A percentile compares a stretch with the other conserved stretches of the same genome.
Conservation (phyloP, 2,329 filamentous ascomycete genomes). For the Epichloe typhina region DNA sequence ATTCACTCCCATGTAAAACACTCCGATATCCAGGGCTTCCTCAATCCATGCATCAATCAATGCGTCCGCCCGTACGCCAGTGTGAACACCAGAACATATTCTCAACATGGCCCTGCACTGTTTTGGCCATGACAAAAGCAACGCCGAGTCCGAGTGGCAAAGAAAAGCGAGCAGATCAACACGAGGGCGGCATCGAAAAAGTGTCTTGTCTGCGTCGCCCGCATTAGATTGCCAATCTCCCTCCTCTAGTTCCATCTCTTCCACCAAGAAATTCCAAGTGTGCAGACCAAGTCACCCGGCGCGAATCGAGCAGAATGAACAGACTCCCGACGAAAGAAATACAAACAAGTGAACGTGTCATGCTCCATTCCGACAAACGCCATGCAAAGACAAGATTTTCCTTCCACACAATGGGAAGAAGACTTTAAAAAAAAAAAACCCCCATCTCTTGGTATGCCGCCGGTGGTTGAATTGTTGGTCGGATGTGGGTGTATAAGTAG, state of each 20-base stretch:
- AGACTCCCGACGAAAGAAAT: conserved; percentile 7
- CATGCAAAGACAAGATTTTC: conserved; percentile 18
- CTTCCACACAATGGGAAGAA: conserved; percentile 7
- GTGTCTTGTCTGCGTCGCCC: background rate
- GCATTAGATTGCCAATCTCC: background rate
- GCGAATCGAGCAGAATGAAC: conserved; percentile 9
- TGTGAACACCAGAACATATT: conserved; percentile 16
- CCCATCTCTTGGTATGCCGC: conserved; percentile 4
- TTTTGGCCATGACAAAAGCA: background rate
- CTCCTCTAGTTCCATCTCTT: background rate
- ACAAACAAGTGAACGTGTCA: conserved; percentile 11
- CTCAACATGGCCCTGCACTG: background rate
- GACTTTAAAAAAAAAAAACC: conserved; percentile 9
- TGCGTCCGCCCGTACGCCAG: conserved; percentile 3
- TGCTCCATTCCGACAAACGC: conserved; percentile 18
- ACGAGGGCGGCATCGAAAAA: background rate
- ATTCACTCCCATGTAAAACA: conserved; percentile 4
- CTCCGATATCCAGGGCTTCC: conserved; percentile 7
- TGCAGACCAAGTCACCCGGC: background rate
- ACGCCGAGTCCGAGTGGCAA: background rate
- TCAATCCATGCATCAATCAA: background rate
- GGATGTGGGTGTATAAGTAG: conserved; percentile 4
- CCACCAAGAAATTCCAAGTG: conserved; percentile 10
- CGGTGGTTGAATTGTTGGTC: conserved; percentile 2
- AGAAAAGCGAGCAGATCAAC: background rate